Evolutionary conservation across 2,329 filamentous ascomycete species (phyloP).

Genomic region (Botrytis paeoniae): DNA sequence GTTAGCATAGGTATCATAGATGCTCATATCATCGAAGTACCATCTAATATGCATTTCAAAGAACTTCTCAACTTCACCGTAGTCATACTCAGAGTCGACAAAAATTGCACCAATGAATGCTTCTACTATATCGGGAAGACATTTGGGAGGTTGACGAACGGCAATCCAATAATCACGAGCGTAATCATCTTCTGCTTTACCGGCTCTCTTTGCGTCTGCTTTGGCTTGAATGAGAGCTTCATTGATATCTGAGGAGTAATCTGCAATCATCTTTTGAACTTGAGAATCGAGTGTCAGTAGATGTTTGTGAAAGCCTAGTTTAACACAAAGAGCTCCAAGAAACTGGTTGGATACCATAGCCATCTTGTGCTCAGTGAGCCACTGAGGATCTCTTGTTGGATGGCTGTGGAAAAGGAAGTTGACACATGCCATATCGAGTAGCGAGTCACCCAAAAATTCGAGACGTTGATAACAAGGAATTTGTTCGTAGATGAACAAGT

Average conservation of each 20-base stretch:
- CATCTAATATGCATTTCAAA: slow-evolving; percentile 71
- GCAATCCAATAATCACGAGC: slow-evolving; percentile 67
- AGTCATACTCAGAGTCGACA: slow-evolving; percentile 82
- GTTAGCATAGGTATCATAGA: slow-evolving; percentile 84
- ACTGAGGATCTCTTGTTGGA: slow-evolving; percentile 82
- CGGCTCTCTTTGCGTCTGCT: slow-evolving; percentile 37
- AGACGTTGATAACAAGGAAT: slow-evolving; percentile 87
- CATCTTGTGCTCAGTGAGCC: slow-evolving; percentile 98
- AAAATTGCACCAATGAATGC: slow-evolving; percentile 87
- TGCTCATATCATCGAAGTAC: slow-evolving; percentile 80
- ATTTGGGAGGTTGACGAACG: slow-evolving; percentile 64
- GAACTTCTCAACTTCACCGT: slow-evolving; percentile 68
- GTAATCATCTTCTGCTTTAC: slow-evolving; percentile 42
- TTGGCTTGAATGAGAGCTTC: slow-evolving; percentile 47
- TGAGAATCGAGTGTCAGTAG: slow-evolving; percentile 54
- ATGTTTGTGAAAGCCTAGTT: slow-evolving; percentile 73
- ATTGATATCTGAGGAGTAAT: slow-evolving; percentile 58
- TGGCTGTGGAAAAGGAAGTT: slow-evolving; percentile 76
- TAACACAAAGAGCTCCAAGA: slow-evolving; percentile 75
- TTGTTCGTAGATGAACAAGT: slow-evolving; percentile 69
- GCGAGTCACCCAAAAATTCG: slow-evolving; percentile 86
- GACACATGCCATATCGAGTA: slow-evolving; percentile 83
- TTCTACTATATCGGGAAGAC: slow-evolving; percentile 82
- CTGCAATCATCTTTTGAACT: slow-evolving; percentile 46
- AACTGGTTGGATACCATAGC: slow-evolving; percentile 99